Evolutionary conservation across 345 rosid species (phyloP).

Genomic region (Eucalyptus regnans): DNA sequence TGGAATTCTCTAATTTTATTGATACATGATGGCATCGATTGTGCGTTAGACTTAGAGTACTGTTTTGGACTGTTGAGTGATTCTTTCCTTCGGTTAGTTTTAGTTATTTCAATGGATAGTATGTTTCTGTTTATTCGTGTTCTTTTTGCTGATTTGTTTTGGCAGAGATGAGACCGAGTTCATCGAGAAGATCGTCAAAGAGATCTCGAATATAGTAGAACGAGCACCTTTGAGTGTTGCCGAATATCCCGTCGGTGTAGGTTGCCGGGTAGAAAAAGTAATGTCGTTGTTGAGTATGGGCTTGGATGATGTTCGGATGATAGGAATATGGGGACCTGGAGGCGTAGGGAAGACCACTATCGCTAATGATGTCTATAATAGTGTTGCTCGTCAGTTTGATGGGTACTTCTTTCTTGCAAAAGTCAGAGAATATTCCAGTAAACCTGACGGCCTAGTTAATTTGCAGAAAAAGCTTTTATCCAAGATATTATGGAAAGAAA

Average conservation of each 20-base stretch:
- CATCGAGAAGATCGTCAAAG: neutral
- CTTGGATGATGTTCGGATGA: too few species aligned
- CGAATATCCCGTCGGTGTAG: too few species aligned
- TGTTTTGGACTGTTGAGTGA: neutral
- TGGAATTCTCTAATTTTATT: neutral
- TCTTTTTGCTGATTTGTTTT: neutral
- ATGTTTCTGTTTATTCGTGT: neutral
- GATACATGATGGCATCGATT: neutral
- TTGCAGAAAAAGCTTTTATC: too few species aligned
- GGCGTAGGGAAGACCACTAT: too few species aligned
- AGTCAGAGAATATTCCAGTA: too few species aligned
- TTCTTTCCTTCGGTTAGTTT: neutral
- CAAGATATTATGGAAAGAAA: too few species aligned
- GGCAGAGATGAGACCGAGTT: neutral
- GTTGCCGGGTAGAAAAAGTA: too few species aligned
- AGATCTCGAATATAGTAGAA: neutral
- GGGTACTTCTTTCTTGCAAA: too few species aligned
- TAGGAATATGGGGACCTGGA: too few species aligned
- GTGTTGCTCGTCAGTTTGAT: fast-evolving
- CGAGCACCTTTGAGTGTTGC: neutral
- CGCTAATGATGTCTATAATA: too few species aligned
- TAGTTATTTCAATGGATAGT: neutral
- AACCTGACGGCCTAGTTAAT: too few species aligned
- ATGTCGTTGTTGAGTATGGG: too few species aligned
- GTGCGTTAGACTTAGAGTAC: neutral